phyloP scores from a whole-genome alignment of 2,329 filamentous ascomycete genomes.

The Fusarium fracticaudum region DNA sequence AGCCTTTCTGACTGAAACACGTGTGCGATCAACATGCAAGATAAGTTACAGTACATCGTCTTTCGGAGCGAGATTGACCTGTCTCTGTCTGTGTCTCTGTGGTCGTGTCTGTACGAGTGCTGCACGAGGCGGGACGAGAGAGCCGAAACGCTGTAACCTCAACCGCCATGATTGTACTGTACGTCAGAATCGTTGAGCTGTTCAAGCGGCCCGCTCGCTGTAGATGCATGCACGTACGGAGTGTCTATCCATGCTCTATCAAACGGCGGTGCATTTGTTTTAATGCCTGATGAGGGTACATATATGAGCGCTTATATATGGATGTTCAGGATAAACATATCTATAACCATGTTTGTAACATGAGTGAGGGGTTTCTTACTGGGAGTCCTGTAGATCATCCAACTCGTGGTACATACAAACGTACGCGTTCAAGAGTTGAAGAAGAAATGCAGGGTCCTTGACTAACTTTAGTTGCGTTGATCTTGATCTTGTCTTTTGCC shows the following conservation, averaged over 20 bases:
- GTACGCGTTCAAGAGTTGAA: conserved; percentile 18
- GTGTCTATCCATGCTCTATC: not conserved
- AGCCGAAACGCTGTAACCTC: conserved; percentile 12
- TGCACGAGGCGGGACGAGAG: conserved; percentile 22
- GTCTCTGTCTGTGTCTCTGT: not conserved
- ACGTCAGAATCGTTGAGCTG: not conserved
- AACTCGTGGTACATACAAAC: not conserved
- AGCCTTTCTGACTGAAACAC: conserved; percentile 13
- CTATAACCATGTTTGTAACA: not conserved
- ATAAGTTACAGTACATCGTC: not conserved
- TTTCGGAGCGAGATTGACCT: conserved; percentile 15
- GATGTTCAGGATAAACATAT: conserved; percentile 1
- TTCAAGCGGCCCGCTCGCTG: conserved; percentile 10
- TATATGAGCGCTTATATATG: conserved; percentile 7
- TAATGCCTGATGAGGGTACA: conserved; percentile 2
- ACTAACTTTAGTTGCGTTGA: conserved; percentile 1
- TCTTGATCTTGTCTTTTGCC: conserved; percentile 6
- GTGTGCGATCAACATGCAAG: conserved; percentile 27
- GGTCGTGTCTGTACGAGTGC: conserved; percentile 1
- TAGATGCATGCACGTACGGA: not conserved
- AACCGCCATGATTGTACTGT: conserved; percentile 15
- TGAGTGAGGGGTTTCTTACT: conserved; percentile 8
- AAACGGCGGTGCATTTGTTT: not conserved
- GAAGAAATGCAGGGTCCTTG: conserved; percentile 21
- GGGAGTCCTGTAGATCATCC: conserved; percentile 6